These are phyloP conservation scores for Elaphomyces granulatus DNA, from an alignment of 495 filamentous ascomycete genomes.

Conservation along the genomic window DNA sequence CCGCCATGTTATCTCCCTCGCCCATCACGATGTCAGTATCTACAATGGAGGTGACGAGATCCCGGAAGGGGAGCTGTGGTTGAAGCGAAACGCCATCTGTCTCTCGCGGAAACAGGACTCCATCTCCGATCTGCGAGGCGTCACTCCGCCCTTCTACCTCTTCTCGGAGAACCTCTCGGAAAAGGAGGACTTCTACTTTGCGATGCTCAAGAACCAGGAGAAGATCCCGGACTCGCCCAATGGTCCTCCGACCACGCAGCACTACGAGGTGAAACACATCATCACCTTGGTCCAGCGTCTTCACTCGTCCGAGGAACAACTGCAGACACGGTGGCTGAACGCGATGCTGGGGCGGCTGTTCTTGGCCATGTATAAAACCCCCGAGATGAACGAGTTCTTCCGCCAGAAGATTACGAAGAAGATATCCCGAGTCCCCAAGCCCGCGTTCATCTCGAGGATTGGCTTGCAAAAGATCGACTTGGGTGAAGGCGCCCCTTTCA, in stretches of 20 bases:
- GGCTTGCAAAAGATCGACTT: constrained; percentile 69
- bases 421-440: constrained; percentile 84
- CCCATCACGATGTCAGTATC: constrained; percentile 73
- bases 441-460: constrained; percentile 73
- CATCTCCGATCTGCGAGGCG: constrained; percentile 41
- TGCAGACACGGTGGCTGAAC: constrained; percentile 92
- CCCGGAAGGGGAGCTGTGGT: constrained; percentile 83
- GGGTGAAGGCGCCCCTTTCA: constrained; percentile 72
- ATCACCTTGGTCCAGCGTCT: constrained; percentile 75
- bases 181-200: constrained; percentile 97
- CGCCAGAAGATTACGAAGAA: constrained; percentile 87
- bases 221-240: constrained; percentile 41
- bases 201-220: constrained; percentile 73
- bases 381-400: constrained; percentile 62
- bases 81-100: constrained; percentile 89
- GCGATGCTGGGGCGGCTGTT: constrained; percentile 79
- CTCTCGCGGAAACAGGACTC: constrained; percentile 55
- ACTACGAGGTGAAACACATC: constrained; percentile 73
- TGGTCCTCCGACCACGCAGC: constrained; percentile 52
- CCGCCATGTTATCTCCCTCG: constrained; percentile 83
- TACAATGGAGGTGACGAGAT: constrained; percentile 70
- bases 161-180: constrained; percentile 90
- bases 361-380: constrained; percentile 71
- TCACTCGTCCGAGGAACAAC: constrained; percentile 81
- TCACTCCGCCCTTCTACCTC: constrained; percentile 70